Percentiles rank a stretch among this genome's conserved stretches.
Conservation (phyloP, 2,329 filamentous ascomycete genomes). For the Pseudocercospora eumusae region DNA sequence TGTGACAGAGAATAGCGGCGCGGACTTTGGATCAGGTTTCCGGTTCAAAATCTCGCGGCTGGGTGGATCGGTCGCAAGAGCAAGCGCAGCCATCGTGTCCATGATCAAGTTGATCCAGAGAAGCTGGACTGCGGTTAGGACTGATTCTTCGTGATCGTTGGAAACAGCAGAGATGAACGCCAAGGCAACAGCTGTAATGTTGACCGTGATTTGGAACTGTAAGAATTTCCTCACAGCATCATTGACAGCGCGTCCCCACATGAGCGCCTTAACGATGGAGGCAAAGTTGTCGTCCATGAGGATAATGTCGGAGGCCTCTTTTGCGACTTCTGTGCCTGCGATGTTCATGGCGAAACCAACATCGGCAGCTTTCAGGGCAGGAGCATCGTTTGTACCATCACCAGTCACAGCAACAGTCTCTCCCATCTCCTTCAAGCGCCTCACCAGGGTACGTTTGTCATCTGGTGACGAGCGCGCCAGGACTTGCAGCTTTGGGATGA, state of each 20-base stretch:
- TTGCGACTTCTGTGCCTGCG: slow-evolving; percentile 64
- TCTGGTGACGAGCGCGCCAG: slow-evolving; percentile 69
- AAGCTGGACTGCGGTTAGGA: slow-evolving; percentile 85
- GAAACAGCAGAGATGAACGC: slow-evolving; percentile 86
- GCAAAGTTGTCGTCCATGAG: slow-evolving; percentile 65
- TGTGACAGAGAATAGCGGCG: slow-evolving; percentile 76
- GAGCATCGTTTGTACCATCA: slow-evolving; percentile 67
- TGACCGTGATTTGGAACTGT: slow-evolving; percentile 80
- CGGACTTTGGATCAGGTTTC: slow-evolving; percentile 74
- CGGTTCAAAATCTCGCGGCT: slow-evolving; percentile 77
- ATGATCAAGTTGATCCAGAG: slow-evolving; percentile 98
- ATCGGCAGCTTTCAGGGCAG: slow-evolving; percentile 65
- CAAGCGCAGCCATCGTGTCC: slow-evolving; percentile 90
- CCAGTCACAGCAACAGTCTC: slow-evolving; percentile 68
- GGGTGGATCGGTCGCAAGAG: slow-evolving; percentile 87
- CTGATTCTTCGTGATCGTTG: slow-evolving; percentile 67
- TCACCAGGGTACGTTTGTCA: slow-evolving; percentile 67
- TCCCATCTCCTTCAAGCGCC: slow-evolving; percentile 63
- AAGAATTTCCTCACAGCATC: slow-evolving; percentile 58
- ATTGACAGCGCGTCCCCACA: slow-evolving; percentile 63
- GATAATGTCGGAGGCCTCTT: slow-evolving; percentile 63
- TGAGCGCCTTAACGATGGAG: slow-evolving; percentile 63
- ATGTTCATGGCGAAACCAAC: slow-evolving; percentile 70
- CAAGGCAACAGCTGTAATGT: slow-evolving; percentile 83
- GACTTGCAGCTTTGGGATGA: slow-evolving; percentile 66